Evolutionary conservation across 192 early-diverging fungal genomes (phyloP).

Genomic region (Coemansia sp.): DNA sequence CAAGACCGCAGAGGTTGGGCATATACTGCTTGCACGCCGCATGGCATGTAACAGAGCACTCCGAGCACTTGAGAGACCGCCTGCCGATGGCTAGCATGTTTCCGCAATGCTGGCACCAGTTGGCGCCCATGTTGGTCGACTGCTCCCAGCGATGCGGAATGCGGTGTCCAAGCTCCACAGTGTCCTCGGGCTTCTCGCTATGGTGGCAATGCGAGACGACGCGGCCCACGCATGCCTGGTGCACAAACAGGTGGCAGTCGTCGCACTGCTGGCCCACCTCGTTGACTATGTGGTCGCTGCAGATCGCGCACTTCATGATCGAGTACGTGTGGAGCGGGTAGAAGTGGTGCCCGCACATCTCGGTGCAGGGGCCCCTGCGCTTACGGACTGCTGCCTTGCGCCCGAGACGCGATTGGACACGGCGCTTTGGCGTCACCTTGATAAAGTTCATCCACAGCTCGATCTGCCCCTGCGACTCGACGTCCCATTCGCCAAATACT

Average conservation of each 20-base stretch:
- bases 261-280: constrained; percentile 90
- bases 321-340: constrained; percentile 87
- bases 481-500: constrained; percentile 62
- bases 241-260: constrained; percentile 93
- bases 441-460: constrained; percentile 83
- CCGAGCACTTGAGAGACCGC: constrained; percentile 57
- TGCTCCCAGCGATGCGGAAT: constrained; percentile 96
- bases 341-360: constrained; percentile 94
- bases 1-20: constrained; percentile 91
- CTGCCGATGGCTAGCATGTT: constrained; percentile 86
- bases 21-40: constrained; percentile 79
- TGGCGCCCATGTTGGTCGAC: constrained; percentile 76
- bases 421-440: constrained; percentile 53
- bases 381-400: constrained; percentile 77
- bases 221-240: constrained; percentile 81
- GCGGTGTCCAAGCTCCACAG: constrained; percentile 65
- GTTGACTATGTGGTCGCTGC: constrained; percentile 91
- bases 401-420: constrained; percentile 58
- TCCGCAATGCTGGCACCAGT: constrained; percentile 99
- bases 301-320: constrained; percentile 97
- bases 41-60: constrained; percentile 84
- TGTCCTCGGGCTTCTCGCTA: constrained; percentile 18
- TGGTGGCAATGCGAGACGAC: constrained; percentile 91
- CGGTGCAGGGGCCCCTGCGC: constrained; percentile 77
- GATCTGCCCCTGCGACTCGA: constrained; percentile 92